Evolutionary conservation across 1,284 basidiomycete species (phyloP), one percentile per base, ranked within the genome.

Genomic region (Trichosporon faecale): DNA sequence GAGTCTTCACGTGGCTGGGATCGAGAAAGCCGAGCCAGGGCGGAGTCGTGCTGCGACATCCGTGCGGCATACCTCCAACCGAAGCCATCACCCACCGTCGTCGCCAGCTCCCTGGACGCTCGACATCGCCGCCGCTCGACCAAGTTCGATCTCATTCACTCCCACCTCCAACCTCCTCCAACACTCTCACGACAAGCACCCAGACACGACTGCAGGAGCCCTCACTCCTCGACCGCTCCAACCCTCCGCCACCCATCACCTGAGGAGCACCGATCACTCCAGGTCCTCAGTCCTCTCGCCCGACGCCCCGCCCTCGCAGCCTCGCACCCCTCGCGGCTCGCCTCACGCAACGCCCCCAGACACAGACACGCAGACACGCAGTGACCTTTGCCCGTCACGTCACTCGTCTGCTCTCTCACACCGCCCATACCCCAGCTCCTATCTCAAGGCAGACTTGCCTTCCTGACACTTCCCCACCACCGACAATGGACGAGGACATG

Each of bases 401-500:
- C 40, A 14, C 65, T 57, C 8, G 37, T 60, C 23, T 18, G 6
- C 49, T 52, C 49, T 23, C 9, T 3, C 49, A 52, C 40, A 33
- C 40, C 40, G 40, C 40, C 40, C 40, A 44, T 44, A 44, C 12
- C 18, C n/a, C 49, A 25, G 21, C 11, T 9, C 49, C n/a, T n/a
- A 52, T 23, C 23, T 52, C 9, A 23, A 16, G 16, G 40, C 40
- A 44, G 40, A 14, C 49, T 37, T 46, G 40, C 40, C 49, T 11
- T 52, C 21, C 49, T 25, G 21, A 52, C 21, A 65, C 64, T 65
- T 25, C 31, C 21, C 25, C 57, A 2, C 11, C 16, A 1, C 66
- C 12, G 67, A 75, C 29, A 27, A 79, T 78, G 74, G 81, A 81
- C 76, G 77, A 79, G 71, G 77, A 78, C 37, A 80, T 81, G 78